A percentile compares a stretch with the other conserved stretches of the same genome.
Conservation (phyloP, 1,139 yeast species). For the Yamadazyma blattariae region DNA sequence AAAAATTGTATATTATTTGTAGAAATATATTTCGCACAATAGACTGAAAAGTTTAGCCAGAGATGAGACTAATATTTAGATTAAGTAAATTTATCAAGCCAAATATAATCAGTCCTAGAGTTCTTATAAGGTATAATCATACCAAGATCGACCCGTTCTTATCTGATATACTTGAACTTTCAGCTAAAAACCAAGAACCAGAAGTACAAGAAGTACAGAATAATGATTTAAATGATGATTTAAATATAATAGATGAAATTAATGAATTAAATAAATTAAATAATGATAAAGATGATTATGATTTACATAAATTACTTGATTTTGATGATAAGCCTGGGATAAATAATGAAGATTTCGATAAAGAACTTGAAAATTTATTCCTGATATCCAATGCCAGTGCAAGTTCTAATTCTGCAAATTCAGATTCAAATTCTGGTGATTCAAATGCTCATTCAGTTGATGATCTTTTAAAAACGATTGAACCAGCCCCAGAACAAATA, state of each 20-base stretch:
- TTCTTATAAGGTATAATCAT: neutral
- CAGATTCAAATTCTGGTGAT: too few relatives aligned
- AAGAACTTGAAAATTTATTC: constrained; percentile 1
- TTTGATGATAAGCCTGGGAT: constrained; percentile 1
- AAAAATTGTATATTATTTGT: too few relatives aligned
- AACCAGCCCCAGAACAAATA: neutral
- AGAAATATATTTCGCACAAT: too few relatives aligned
- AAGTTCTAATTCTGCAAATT: neutral
- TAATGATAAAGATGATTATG: neutral
- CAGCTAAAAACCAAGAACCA: neutral
- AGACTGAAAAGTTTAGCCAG: too few relatives aligned
- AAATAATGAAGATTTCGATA: constrained; percentile 1
- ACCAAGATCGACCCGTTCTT: neutral
- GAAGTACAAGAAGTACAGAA: neutral
- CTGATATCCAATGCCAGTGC: neutral
- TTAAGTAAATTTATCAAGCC: too few relatives aligned
- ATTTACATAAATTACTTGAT: constrained; percentile 1
- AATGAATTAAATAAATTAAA: too few relatives aligned
- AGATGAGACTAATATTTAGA: too few relatives aligned
- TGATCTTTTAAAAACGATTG: neutral
- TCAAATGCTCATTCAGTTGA: too few relatives aligned
- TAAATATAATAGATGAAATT: too few relatives aligned
- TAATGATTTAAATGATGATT: too few relatives aligned
- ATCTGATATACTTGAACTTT: neutral
- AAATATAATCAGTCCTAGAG: too few relatives aligned